Conservation (phyloP, 768 basidiomycete genomes). For the Panus rudis region DNA sequence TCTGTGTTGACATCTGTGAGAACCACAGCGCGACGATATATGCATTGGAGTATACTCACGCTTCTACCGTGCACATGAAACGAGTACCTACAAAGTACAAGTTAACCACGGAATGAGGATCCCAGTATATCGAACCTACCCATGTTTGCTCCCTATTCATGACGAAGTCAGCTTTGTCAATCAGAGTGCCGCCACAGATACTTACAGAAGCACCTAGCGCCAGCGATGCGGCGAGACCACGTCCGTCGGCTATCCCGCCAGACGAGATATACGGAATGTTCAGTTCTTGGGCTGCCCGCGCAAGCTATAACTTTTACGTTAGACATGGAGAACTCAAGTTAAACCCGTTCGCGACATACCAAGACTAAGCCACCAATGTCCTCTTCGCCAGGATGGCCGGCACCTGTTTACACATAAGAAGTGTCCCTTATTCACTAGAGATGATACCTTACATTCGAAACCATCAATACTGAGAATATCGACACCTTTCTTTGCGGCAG, state of each 20-base stretch:
- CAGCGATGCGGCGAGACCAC: conserved; percentile 76
- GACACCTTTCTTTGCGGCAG: conserved; percentile 72
- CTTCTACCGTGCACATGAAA: conserved; percentile 89
- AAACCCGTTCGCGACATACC: conserved; percentile 31
- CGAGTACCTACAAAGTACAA: conserved; percentile 45
- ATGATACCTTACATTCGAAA: conserved; percentile 63
- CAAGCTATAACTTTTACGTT: conserved; percentile 45
- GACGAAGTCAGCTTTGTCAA: neutral
- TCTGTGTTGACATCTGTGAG: conserved; percentile 26
- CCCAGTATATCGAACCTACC: conserved; percentile 27
- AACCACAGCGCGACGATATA: too few species aligned
- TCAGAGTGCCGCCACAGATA: conserved; percentile 10
- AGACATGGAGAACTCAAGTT: neutral
- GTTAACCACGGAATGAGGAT: neutral
- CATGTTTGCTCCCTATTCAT: conserved; percentile 76
- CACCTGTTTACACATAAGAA: conserved; percentile 44
- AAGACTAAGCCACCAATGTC: conserved; percentile 85
- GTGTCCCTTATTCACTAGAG: neutral
- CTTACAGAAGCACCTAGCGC: conserved; percentile 75
- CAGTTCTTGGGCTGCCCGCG: conserved; percentile 79
- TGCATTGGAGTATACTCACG: conserved; percentile 27
- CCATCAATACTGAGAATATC: conserved; percentile 87
- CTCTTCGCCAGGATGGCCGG: conserved; percentile 92
- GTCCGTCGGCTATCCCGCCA: conserved; percentile 83
- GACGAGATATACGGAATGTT: conserved; percentile 84